Base-by-base conservation (phyloP, 176 grass and related monocot genomes). In the Pontederia crassipes region DNA sequence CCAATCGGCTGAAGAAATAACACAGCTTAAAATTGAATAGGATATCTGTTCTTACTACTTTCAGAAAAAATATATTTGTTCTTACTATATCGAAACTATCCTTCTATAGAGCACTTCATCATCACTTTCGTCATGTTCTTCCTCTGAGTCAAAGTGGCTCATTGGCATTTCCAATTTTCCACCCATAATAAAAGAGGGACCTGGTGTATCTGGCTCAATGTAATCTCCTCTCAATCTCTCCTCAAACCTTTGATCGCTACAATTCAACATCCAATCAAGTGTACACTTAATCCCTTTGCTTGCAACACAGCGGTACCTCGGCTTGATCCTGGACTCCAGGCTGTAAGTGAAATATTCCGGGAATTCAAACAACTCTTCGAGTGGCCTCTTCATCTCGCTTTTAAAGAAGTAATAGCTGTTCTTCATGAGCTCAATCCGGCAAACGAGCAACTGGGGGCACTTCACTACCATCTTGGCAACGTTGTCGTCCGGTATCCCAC, bases 321-420 rank as follows among this genome's bases (percentile, higher is more conserved):
- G 92, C 70, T 96, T 96, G 27, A 96, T 90, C 73, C 92, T 84
- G 3, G 92, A 90, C 61, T 96, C 92, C 76, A 96, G 73, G 69
- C 87, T 91, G 61, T 96, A 96, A 5, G 83, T 96, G 49, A 96
- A 96, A 71, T 90, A 97, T 62, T 97, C 92, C 2, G 92, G 92
- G 48, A 82, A 97, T 10, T 85, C 92, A 59, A 82, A 57, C 27
- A 97, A 16, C 68, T 91, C 87, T 15, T 86, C 69, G 55, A 91
- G 62, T 9, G 92, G 86, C 40, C 75, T 64, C 51, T 91, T 97
- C 58, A 97, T 59, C 67, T 97, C 92, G 8, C 83, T 90, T 73
- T 97, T 97, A 57, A 87, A 90, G 75, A 80, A 97, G 47, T 97
- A 97, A 47, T 81, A 73, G 28, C 87, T 85, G 61, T 91, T 90